Percentiles rank a stretch among this genome's conserved stretches.
Evolutionary conservation across 2,329 filamentous ascomycete species (phyloP).

Genomic region (Fusarium paranaense): DNA sequence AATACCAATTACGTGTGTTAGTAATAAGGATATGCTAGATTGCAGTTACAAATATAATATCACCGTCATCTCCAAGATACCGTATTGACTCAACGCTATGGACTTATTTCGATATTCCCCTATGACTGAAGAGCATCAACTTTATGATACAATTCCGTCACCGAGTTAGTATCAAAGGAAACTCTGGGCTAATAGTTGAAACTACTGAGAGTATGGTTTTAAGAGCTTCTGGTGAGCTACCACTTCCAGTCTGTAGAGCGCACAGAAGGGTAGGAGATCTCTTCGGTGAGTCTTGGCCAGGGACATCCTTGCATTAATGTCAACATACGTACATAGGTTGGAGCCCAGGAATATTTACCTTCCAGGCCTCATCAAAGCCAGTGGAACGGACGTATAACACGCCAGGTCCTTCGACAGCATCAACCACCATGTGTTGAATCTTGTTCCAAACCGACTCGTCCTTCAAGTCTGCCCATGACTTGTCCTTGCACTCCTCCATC

Average conservation of each 20-base stretch:
- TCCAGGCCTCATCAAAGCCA: not conserved
- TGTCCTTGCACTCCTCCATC: not conserved
- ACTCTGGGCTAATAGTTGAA: not conserved
- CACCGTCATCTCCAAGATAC: too few relatives aligned
- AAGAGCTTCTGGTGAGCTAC: not conserved
- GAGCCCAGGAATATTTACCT: not conserved
- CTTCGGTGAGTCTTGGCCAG: not conserved
- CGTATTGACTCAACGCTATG: not conserved
- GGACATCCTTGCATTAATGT: not conserved
- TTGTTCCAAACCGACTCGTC: not conserved
- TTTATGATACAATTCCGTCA: not conserved
- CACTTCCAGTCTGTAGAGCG: not conserved
- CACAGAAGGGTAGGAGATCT: not conserved
- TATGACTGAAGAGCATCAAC: not conserved
- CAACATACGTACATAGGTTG: not conserved
- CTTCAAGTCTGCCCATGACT: not conserved
- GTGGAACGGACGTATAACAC: not conserved
- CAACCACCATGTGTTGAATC: not conserved
- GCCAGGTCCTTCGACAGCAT: not conserved
- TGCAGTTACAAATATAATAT: not conserved
- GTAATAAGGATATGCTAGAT: not conserved
- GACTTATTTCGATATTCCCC: not conserved
- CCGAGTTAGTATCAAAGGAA: not conserved
- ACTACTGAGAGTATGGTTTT: not conserved
- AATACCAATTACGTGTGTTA: not conserved